Base-by-base conservation (phyloP, 2,329 filamentous ascomycete species). In the Fusarium sororula region DNA sequence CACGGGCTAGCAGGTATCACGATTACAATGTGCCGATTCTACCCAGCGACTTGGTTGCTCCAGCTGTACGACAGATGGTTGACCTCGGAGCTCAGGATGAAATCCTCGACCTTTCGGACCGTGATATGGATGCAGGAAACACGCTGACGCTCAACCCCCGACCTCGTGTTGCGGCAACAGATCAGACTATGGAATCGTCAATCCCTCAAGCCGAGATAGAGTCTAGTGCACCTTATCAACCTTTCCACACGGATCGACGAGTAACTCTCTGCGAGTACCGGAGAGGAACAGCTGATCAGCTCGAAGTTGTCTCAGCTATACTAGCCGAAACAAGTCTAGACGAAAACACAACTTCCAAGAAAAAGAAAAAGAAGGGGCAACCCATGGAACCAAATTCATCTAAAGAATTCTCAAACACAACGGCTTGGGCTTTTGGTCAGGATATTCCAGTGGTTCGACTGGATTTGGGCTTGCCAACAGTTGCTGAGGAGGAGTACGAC, bases 211-310 rank as follows among this genome's bases (percentile, higher is more conserved):
- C 94, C 11, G 95, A 98, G 84, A 97, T 98, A 74, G 96, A 99
- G 80, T 98, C 96, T 4, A 98, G 96, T 79, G 93, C 95, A 9
- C 94, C 96, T 5, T 98, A 98, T 78, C 95, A 98, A 78, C 96
- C 96, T 3, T 98, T 98, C 84, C 96, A 98, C 81, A 96, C 95
- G 0, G 95, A 98, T 79, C 90, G 91, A 62, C 90, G 96, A 7
- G 93, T 98, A 50, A 90, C 88, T n/a, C 86, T 98, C 35, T 93
- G 91, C 75, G 88, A 94, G 47, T 93, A 92, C 79, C 82, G 79
- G 41, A 73, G 77, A 59, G 81, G 76, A 59, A 70, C 75, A 47
- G 81, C 82, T 7, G 76, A 82, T 41, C 77, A 81, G 24, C 55
- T 82, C 17, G 80, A 84, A 18, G 79, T 82, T 14, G 77, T 85